These are phyloP conservation scores for Fusarium brevicatenulatum DNA, from an alignment of 2,329 filamentous ascomycete genomes.

Conservation along the genomic window DNA sequence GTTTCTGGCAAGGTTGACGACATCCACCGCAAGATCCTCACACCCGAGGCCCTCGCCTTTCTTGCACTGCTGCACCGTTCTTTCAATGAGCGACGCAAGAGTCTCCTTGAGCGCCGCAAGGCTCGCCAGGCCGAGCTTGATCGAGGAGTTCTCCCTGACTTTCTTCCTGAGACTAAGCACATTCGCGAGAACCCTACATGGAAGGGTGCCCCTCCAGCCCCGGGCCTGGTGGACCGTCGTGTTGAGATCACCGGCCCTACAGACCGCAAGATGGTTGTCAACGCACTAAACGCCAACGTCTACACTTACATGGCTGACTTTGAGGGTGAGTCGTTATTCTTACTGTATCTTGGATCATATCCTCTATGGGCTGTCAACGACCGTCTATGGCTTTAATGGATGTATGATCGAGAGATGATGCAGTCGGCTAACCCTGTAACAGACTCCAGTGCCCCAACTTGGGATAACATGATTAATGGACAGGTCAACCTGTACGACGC, in stretches of 20 bases:
- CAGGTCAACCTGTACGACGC: slow-evolving; percentile 98
- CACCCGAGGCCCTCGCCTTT: slow-evolving; percentile 89
- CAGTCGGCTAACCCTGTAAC: slow-evolving; percentile 25
- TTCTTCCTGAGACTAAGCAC: slow-evolving; percentile 94
- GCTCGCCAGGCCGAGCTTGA: slow-evolving; percentile 93
- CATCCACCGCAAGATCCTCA: slow-evolving; percentile 88
- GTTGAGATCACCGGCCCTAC: slow-evolving; percentile 98
- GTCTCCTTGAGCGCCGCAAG: slow-evolving; percentile 85
- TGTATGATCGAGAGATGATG: neutral
- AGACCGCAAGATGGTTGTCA: slow-evolving; percentile 99
- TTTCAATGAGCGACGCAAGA: slow-evolving; percentile 90
- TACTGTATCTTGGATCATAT: too few relatives aligned
- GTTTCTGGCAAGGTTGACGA: slow-evolving; percentile 84
- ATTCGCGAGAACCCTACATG: slow-evolving; percentile 94
- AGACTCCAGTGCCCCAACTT: slow-evolving; percentile 96
- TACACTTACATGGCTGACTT: slow-evolving; percentile 99
- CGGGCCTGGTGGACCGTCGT: slow-evolving; percentile 90
- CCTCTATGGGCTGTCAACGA: neutral
- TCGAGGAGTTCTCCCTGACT: slow-evolving; percentile 87
- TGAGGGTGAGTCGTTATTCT: slow-evolving; percentile 72
- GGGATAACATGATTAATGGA: slow-evolving; percentile 99
- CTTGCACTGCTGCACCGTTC: slow-evolving; percentile 93
- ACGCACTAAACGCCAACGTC: slow-evolving; percentile 93
- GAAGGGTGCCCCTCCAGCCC: slow-evolving; percentile 91
- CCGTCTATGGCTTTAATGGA: neutral